Conservation (phyloP, 2,329 filamentous ascomycete genomes). For the Fusarium sterilihyphosum region DNA sequence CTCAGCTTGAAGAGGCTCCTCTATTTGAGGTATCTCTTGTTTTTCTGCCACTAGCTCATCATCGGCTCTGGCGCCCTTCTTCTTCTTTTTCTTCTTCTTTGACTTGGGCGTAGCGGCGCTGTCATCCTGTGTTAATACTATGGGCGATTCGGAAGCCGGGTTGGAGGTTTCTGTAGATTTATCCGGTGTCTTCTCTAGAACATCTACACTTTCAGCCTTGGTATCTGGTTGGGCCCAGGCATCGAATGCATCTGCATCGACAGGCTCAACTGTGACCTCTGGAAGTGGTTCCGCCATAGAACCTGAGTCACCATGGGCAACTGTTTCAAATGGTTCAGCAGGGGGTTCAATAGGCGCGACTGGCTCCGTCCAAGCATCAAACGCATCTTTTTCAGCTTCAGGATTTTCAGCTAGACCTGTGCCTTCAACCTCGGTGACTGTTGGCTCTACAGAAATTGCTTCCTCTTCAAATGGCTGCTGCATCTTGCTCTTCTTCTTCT, state of each 20-base stretch:
- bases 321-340: not conserved
- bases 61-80: slow-evolving; percentile 33
- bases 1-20: not conserved
- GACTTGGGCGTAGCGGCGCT: slow-evolving; percentile 13
- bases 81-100: slow-evolving; percentile 46
- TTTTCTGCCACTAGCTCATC: slow-evolving; percentile 17
- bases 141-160: slow-evolving; percentile 1
- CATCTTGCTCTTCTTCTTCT: slow-evolving; percentile 41
- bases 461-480: slow-evolving; percentile 19
- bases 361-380: slow-evolving; percentile 32
- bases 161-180: slow-evolving; percentile 7
- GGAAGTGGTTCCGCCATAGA: not conserved
- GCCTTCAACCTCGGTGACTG: not conserved
- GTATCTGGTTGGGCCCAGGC: slow-evolving; percentile 25
- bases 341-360: not conserved
- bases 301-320: not conserved
- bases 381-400: slow-evolving; percentile 20
- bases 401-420: not conserved
- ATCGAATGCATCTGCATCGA: slow-evolving; percentile 30
- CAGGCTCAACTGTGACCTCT: not conserved
- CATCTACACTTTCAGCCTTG: not conserved
- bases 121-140: slow-evolving; percentile 17
- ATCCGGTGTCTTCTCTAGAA: not conserved
- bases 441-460: not conserved
- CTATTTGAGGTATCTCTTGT: slow-evolving; percentile 3